Base-by-base conservation (phyloP, 1,284 basidiomycete species). In the Ustilago cynodontis region DNA sequence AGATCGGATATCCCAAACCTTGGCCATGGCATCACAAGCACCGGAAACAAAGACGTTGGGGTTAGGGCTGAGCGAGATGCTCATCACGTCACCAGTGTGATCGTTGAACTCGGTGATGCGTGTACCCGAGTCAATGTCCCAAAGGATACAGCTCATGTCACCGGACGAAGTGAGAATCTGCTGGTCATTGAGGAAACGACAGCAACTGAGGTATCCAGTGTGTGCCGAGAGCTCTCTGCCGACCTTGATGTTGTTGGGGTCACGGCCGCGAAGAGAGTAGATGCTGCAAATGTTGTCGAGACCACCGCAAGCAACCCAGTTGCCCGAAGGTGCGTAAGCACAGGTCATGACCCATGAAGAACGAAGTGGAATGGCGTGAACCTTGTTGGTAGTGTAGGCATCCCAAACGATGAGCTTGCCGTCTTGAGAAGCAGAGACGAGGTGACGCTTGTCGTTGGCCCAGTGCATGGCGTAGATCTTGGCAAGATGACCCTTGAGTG, bases 401-500 rank as follows among this genome's bases (percentile, higher is more conserved):
- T 99, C 96, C 96, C 96, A 99, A 58, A 99, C 94, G 86, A 99
- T 98, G 66, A 99, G 90, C 88, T 99, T 98, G 71, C 97, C 97
- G 86, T 99, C 96, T 86, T 99, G 96, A 4, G 96, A 98, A 26
- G 97, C 96, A 13, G 96, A 98, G 49, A 99, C 96, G 73, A 99
- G 91, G 88, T 99, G 97, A 82, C 95, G 90, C 85, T 94, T 91
- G 89, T 99, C 97, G 65, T 92, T 92, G 20, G 96, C 93, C 97
- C 97, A 99, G 87, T 98, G 96, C 92, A 99, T 96, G 55, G 97
- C 95, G 87, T 98, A 98, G 86, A 99, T 98, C 90, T 99, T 99
- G 79, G 96, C 95, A 66, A 98, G 90, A 88, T 98, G 97, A 51
- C 96, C 96, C 84, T 95, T 93, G 81, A 99, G 91, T 69, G 94